Conservation (phyloP, 305 asterid species). For the Rubia tinctorum region DNA sequence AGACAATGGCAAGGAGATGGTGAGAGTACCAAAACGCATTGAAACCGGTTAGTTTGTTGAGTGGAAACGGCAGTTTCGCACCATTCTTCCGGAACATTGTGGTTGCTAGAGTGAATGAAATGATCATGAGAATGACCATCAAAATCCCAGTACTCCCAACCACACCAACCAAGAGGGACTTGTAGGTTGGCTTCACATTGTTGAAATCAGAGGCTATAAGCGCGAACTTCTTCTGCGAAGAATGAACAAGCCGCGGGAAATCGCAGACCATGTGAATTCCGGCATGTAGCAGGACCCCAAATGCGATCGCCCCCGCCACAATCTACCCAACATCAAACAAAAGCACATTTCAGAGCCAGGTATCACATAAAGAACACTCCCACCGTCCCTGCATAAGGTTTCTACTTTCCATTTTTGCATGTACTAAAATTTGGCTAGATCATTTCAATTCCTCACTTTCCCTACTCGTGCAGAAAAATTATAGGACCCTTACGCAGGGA, state of each 20-base stretch:
- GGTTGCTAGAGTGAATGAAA: slow-evolving; percentile 76
- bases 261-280: slow-evolving; percentile 77
- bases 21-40: slow-evolving; percentile 97
- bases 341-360: not conserved
- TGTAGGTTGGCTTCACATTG: slow-evolving; percentile 51
- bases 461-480: no score
- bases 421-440: no score
- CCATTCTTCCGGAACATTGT: slow-evolving; percentile 57
- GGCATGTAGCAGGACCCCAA: slow-evolving; percentile 58
- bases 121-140: slow-evolving; percentile 63
- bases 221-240: slow-evolving; percentile 58
- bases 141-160: slow-evolving; percentile 62
- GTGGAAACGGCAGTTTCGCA: slow-evolving; percentile 64
- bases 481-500: no score
- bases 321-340: slow-evolving; percentile 41
- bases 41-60: slow-evolving; percentile 82
- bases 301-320: slow-evolving; percentile 63
- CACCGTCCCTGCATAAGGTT: no score
- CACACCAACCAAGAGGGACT: slow-evolving; percentile 38
- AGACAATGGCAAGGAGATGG: slow-evolving; percentile 78
- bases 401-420: no score
- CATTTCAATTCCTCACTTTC: no score
- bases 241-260: slow-evolving; percentile 59
- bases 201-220: slow-evolving; percentile 61
- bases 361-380: no score